These are phyloP conservation scores for Colletotrichum gigasporum DNA, from an alignment of 2,329 filamentous ascomycete species.

Conservation along the genomic window DNA sequence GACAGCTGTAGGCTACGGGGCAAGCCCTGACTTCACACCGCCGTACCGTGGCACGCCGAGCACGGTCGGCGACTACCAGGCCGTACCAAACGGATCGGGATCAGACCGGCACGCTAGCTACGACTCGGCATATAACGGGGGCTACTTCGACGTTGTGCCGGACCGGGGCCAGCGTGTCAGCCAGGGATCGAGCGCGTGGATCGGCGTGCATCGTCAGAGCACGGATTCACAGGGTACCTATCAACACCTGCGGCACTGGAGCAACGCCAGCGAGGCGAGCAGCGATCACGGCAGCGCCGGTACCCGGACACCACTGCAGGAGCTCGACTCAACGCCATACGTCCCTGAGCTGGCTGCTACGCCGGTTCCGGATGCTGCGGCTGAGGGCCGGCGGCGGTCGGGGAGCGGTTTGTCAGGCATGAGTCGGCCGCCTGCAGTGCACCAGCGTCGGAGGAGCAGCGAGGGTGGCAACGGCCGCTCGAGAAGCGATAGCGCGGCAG, in stretches of 20 bases:
- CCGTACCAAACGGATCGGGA: slow-evolving; percentile 30
- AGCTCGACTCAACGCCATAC: slow-evolving; percentile 48
- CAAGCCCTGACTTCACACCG: slow-evolving; percentile 36
- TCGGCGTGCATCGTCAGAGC: slow-evolving; percentile 40
- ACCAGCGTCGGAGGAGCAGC: slow-evolving; percentile 39
- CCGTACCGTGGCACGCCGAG: slow-evolving; percentile 16
- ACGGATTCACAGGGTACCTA: slow-evolving; percentile 49
- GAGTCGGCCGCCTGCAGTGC: slow-evolving; percentile 36
- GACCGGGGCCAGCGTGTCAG: slow-evolving; percentile 33
- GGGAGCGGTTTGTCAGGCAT: slow-evolving; percentile 35
- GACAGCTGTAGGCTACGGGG: slow-evolving; percentile 11
- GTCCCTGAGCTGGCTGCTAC: slow-evolving; percentile 49
- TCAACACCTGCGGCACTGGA: slow-evolving; percentile 51
- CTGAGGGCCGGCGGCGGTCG: slow-evolving; percentile 39
- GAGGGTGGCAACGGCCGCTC: slow-evolving; percentile 34
- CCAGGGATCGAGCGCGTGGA: slow-evolving; percentile 34
- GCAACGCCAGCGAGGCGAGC: slow-evolving; percentile 55
- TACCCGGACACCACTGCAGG: slow-evolving; percentile 39
- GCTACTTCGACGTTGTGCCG: slow-evolving; percentile 42
- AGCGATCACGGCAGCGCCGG: slow-evolving; percentile 40
- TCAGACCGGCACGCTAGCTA: slow-evolving; percentile 40
- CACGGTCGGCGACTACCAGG: slow-evolving; percentile 28
- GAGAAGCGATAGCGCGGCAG: slow-evolving; percentile 35
- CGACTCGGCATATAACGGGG: slow-evolving; percentile 37
- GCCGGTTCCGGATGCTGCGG: slow-evolving; percentile 33